Conservation (phyloP, 495 filamentous ascomycete species). For the Pseudevernia furfuracea region DNA sequence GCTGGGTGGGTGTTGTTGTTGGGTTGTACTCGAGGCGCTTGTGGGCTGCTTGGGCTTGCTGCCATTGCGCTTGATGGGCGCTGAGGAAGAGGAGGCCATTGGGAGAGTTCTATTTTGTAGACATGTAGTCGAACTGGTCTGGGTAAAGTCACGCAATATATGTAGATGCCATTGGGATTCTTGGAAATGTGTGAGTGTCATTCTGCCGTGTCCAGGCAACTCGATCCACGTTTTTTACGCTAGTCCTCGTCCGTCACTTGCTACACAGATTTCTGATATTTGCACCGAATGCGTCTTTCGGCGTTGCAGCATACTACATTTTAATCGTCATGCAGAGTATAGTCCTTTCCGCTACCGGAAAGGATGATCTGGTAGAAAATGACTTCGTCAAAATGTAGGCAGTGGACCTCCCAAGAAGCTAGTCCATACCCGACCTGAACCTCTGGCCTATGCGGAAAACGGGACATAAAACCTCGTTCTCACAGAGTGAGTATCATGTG, state of each 20-base stretch:
- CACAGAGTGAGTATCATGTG: neutral
- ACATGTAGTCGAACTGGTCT: neutral
- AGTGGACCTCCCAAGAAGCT: neutral
- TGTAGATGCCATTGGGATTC: neutral
- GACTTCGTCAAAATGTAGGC: neutral
- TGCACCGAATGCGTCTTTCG: neutral
- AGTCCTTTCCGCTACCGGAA: neutral
- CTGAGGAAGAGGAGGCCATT: neutral
- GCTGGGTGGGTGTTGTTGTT: neutral
- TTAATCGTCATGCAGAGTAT: neutral
- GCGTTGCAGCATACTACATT: neutral
- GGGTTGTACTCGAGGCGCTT: neutral
- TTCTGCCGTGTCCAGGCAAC: neutral
- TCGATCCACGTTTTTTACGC: neutral
- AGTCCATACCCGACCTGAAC: neutral
- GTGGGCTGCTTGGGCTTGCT: constrained; percentile 4
- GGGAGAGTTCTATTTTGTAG: neutral
- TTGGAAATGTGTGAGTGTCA: neutral
- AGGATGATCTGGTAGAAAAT: neutral
- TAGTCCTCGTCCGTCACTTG: constrained; percentile 1
- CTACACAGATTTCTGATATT: neutral
- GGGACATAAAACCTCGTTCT: neutral
- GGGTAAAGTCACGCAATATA: neutral
- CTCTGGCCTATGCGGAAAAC: neutral
- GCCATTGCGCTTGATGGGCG: constrained; percentile 13